Base-by-base conservation (phyloP, 805 yeast species). In the Cyberlindnera japonica region DNA sequence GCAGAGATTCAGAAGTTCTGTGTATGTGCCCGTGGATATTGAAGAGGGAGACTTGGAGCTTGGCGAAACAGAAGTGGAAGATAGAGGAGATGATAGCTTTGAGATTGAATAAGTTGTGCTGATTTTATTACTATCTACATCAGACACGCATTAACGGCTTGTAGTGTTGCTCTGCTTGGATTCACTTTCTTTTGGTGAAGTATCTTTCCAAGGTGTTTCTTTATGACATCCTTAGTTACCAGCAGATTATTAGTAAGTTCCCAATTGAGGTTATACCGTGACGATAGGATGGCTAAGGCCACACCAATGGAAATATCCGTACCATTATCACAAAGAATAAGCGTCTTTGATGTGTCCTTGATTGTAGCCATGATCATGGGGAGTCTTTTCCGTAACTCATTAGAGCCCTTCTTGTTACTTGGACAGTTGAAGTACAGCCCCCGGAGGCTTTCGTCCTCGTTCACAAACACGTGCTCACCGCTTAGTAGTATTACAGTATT, bases 81-180 rank as follows among this genome's bases (percentile, higher is more conserved):
- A 15, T 19, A 8, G 7, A 5, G 37, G 36, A 13, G 34, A 37
- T 13, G 50, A 40, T 11, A 35, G 40, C 22, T 44, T 40, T 25
- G 50, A 43, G 18, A 26, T 45, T 18, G 37, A 37, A 37, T 42
- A 13, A 9, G 28, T 7, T 25, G 9, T 25, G 9, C 7, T 29
- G 4, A 19, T 9, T n/a, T n/a, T n/a, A n/a, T n/a, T n/a, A n/a
- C n/a, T n/a, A n/a, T n/a, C n/a, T 22, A 72, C 79, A 82, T 74
- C 22, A 82, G 49, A 44, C 48, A 75, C 2, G 78, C 60, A 47
- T 86, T 83, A 2, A 84, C 77, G 21, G 90, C 74, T 50, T 82
- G 89, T 29, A 86, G 63, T 0, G 95, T 83, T 10, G 86, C 79
- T 36, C 96, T 66, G 40, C 89, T 79, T 0, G 95, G 95, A 44